Base-by-base conservation (phyloP, 257 asterid genomes). In the Nicotiana knightiana region DNA sequence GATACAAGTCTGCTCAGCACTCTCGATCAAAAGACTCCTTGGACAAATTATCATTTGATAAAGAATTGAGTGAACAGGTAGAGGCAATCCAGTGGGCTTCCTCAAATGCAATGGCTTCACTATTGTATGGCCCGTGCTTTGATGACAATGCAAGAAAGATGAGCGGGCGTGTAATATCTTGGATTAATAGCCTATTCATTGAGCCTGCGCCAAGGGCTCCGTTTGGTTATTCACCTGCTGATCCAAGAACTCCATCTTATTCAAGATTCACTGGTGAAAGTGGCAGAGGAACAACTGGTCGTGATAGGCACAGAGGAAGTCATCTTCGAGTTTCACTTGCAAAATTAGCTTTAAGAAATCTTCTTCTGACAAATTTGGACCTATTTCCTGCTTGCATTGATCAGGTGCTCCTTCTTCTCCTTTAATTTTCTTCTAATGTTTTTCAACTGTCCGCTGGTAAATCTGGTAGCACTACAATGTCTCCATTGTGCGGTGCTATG, bases 31-130 rank as follows among this genome's bases (percentile, higher is more conserved):
- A 96, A 83, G 98, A 96, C 87, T 96, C 99, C 16, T 86, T 92
- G 6, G 99, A 96, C 85, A 94, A 93, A 86, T 90, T 96, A 81
- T 92, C 99, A 81, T 96, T 96, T 85, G 99, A 96, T 87, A 94
- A 91, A 86, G 99, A 96, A 85, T 81, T 96, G 89, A 82, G 91
- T 70, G 99, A 96, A 87, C 99, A 96, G 91, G 97, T 96, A 33
- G 99, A 96, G 88, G 98, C 98, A 83, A 94, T 96, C 86, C 99
- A 96, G 83, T 94, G 98, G 98, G 97, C 98, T 71, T 93, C 98
- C 83, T 93, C 94, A 97, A 93, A 94, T 83, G 98, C 99, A n/a
- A 93, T 96, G 99, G 98, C 99, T 75, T 94, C 99, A 39, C 91
- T 96, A 66, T 85, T 96, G 71, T 96, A 96, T 65, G 99, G 99